Conservation (phyloP, 23 red algal genomes). For the Agarophyton chilense region DNA sequence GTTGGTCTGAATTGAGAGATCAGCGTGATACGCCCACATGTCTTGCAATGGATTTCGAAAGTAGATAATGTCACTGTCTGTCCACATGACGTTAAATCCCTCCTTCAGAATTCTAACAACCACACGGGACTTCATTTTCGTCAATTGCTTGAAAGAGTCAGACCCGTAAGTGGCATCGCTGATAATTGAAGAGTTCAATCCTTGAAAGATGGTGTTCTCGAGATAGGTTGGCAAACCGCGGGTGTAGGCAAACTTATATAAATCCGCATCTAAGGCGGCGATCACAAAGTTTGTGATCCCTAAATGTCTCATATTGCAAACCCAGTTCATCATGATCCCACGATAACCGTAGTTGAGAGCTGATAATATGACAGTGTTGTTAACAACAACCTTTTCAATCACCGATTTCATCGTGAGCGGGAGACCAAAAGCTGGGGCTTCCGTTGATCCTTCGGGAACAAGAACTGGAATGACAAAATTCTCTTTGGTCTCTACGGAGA, state of each 20-base stretch:
- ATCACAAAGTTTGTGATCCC: conserved; percentile 90
- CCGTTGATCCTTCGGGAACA: conserved; percentile 72
- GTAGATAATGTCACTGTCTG: conserved; percentile 97
- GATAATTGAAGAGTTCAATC: conserved; percentile 73
- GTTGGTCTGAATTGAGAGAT: conserved; percentile 94
- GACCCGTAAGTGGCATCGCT: conserved; percentile 85
- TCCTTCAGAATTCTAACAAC: conserved; percentile 90
- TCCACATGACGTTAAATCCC: conserved; percentile 98
- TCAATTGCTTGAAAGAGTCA: conserved; percentile 91
- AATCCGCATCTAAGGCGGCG: conserved; percentile 89
- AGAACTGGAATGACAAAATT: conserved; percentile 95
- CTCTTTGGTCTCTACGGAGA: conserved; percentile 92
- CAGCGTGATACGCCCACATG: conserved; percentile 69
- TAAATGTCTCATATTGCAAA: conserved; percentile 95
- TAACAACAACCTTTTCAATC: conserved; percentile 73
- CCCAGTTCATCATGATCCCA: conserved; percentile 96
- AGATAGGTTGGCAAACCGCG: conserved; percentile 87
- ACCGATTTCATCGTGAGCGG: conserved; percentile 86
- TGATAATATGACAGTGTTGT: conserved; percentile 90
- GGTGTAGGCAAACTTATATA: conserved; percentile 95
- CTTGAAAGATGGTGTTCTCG: conserved; percentile 83
- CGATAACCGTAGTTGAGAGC: conserved; percentile 99
- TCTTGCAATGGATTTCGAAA: conserved; percentile 86
- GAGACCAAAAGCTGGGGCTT: conserved; percentile 84
- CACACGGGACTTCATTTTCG: conserved; percentile 96